These are phyloP conservation scores for Aspergillus quadrilineatus DNA, from an alignment of 2,329 filamentous ascomycete genomes.

Conservation along the genomic window DNA sequence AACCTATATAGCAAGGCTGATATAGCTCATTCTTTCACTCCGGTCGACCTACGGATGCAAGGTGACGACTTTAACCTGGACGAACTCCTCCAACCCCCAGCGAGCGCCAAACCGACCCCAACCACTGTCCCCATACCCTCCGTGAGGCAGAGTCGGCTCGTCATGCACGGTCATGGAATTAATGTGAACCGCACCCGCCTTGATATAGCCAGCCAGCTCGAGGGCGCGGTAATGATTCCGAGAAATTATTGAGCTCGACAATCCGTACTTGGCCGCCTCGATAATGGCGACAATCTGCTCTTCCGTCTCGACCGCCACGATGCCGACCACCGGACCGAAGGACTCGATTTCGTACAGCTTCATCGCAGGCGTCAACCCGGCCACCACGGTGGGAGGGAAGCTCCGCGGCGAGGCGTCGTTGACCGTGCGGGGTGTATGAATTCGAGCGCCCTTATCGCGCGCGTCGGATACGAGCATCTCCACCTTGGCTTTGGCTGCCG, in stretches of 20 bases:
- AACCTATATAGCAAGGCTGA: no score
- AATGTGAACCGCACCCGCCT: slow-evolving; percentile 54
- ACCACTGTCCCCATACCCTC: slow-evolving; percentile 60
- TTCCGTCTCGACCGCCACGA: slow-evolving; percentile 26
- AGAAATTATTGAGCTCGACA: background rate
- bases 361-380: slow-evolving; percentile 12
- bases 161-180: slow-evolving; percentile 65
- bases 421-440: no score
- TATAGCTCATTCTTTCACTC: no score
- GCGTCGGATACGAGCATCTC: no score
- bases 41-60: no score
- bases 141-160: slow-evolving; percentile 60
- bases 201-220: slow-evolving; percentile 3
- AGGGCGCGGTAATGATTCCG: slow-evolving; percentile 1
- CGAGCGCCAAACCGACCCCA: slow-evolving; percentile 57
- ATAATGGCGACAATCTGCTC: background rate
- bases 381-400: background rate
- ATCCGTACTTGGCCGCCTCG: slow-evolving; percentile 1
- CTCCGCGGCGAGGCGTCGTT: no score
- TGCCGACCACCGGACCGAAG: slow-evolving; percentile 28
- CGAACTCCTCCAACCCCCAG: slow-evolving; percentile 56
- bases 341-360: slow-evolving; percentile 29
- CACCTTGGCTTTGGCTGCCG: no score
- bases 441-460: no score
- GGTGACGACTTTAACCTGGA: slow-evolving; percentile 56